phyloP scores from a whole-genome alignment of 2,329 filamentous ascomycete species.

The Alternaria arborescens region DNA sequence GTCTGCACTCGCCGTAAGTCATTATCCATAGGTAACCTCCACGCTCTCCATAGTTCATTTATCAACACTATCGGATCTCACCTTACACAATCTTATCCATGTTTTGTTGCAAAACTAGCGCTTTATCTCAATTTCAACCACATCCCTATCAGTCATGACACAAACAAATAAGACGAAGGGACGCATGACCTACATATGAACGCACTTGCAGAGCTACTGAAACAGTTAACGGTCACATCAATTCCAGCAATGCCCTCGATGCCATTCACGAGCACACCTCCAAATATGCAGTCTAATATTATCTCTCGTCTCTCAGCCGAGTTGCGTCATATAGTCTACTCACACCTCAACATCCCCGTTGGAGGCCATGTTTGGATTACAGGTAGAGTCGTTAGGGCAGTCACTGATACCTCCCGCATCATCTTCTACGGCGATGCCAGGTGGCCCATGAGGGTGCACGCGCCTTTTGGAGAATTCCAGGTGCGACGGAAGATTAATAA shows the following conservation, averaged over 20 bases:
- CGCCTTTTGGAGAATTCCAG: background rate
- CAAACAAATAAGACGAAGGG: background rate
- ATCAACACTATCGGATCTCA: background rate
- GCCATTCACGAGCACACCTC: background rate
- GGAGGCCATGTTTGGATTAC: background rate
- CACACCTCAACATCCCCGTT: background rate
- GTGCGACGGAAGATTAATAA: background rate
- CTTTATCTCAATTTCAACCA: background rate
- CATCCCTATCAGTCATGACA: background rate
- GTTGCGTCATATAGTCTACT: background rate
- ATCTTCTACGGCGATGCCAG: background rate
- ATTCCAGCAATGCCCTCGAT: background rate
- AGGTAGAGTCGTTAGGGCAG: no score
- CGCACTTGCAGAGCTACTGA: background rate
- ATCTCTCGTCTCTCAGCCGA: background rate
- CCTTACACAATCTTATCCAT: background rate
- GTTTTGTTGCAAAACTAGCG: background rate
- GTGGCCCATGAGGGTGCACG: background rate
- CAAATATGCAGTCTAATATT: background rate
- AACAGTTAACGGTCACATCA: background rate
- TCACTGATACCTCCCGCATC: background rate
- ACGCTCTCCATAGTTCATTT: background rate
- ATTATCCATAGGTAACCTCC: background rate
- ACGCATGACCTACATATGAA: background rate
- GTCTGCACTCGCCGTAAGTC: background rate